Evolutionary conservation across 2,329 filamentous ascomycete species (phyloP).

Genomic region (Fusarium burgessii): DNA sequence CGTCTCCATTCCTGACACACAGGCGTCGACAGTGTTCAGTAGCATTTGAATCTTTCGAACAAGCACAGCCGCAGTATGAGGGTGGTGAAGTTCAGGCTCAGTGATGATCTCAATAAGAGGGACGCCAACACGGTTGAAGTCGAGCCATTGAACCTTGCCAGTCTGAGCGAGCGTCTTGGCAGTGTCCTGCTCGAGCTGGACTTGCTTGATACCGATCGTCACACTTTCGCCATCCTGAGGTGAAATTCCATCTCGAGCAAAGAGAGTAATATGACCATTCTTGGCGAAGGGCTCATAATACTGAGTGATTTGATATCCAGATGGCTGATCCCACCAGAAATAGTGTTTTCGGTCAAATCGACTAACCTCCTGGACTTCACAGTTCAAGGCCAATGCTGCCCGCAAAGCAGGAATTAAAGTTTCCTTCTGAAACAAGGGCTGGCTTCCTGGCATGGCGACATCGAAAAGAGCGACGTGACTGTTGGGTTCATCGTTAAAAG

Average conservation of each 20-base stretch:
- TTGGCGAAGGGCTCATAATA: slow-evolving; percentile 82
- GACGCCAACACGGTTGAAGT: slow-evolving; percentile 93
- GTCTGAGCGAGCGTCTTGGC: slow-evolving; percentile 90
- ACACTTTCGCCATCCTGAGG: slow-evolving; percentile 77
- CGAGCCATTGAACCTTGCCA: slow-evolving; percentile 79
- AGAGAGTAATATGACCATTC: slow-evolving; percentile 78
- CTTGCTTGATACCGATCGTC: slow-evolving; percentile 85
- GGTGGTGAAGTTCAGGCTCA: slow-evolving; percentile 86
- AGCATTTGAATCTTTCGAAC: slow-evolving; percentile 90
- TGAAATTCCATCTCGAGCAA: slow-evolving; percentile 81
- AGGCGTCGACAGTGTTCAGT: slow-evolving; percentile 83
- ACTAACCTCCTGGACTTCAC: slow-evolving; percentile 80
- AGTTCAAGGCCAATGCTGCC: slow-evolving; percentile 86
- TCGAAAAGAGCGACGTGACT: slow-evolving; percentile 92
- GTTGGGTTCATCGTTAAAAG: slow-evolving; percentile 78
- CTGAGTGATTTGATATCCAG: slow-evolving; percentile 97
- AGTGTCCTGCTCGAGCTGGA: slow-evolving; percentile 98
- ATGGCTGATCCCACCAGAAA: slow-evolving; percentile 98
- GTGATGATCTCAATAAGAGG: slow-evolving; percentile 97
- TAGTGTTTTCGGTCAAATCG: slow-evolving; percentile 98
- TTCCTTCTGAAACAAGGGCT: slow-evolving; percentile 85
- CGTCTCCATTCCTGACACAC: slow-evolving; percentile 91
- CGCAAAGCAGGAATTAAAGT: slow-evolving; percentile 90
- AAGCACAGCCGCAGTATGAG: slow-evolving; percentile 86
- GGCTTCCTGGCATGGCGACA: slow-evolving; percentile 86